Evolutionary conservation across 495 filamentous ascomycete genomes (phyloP).

Genomic region (Aspergillus asperescens): DNA sequence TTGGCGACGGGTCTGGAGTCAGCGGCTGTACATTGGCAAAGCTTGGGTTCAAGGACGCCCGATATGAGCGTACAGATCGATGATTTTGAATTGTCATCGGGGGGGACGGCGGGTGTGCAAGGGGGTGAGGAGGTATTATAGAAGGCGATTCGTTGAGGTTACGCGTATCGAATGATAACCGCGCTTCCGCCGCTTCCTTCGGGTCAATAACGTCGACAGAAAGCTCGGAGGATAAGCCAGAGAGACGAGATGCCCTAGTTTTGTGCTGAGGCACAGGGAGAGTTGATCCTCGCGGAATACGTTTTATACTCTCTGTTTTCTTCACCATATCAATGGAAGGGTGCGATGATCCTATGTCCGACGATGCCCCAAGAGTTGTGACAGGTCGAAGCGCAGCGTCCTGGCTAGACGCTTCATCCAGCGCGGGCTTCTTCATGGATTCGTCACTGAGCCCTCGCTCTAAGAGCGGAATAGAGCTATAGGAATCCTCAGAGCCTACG

Average conservation of each 20-base stretch:
- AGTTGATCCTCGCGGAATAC: constrained; percentile 45
- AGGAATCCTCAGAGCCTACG: constrained; percentile 60
- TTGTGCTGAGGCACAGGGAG: constrained; percentile 48
- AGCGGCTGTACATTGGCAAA: constrained; percentile 42
- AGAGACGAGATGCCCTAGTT: constrained; percentile 59
- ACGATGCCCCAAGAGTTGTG: constrained; percentile 26
- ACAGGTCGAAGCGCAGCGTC: constrained; percentile 20
- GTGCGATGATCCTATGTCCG: constrained; percentile 37
- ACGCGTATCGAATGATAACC: constrained; percentile 28
- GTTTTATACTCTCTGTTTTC: constrained; percentile 52
- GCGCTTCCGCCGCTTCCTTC: constrained; percentile 40
- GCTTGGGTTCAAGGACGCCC: constrained; percentile 36
- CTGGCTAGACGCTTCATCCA: constrained; percentile 6
- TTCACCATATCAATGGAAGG: constrained; percentile 52
- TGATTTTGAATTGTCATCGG: constrained; percentile 68
- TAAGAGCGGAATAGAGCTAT: constrained; percentile 70
- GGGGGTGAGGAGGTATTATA: constrained; percentile 57
- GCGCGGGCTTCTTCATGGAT: constrained; percentile 39
- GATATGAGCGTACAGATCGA: constrained; percentile 37
- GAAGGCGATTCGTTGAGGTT: constrained; percentile 43
- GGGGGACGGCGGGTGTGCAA: constrained; percentile 70
- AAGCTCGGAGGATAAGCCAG: constrained; percentile 74
- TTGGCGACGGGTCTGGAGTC: constrained; percentile 50
- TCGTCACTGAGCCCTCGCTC: constrained; percentile 65
- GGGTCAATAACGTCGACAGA: constrained; percentile 60